Evolutionary conservation across 2,329 filamentous ascomycete genomes (phyloP), one percentile per base, ranked within the genome.

Genomic region (Fusarium mexicanum): DNA sequence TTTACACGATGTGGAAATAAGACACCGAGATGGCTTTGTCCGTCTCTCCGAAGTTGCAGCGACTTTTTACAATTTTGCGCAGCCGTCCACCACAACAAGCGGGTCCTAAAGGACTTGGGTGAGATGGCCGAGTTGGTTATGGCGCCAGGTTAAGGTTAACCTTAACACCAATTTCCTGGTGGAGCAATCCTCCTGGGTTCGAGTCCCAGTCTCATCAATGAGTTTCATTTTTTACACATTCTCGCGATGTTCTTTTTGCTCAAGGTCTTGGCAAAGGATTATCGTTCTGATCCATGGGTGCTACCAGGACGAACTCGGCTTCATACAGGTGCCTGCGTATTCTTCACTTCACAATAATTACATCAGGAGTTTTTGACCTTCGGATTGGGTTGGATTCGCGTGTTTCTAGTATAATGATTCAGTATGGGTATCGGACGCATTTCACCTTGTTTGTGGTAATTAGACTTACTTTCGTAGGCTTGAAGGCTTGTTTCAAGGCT

Each of bases 121-220:
- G 72, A 76, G 74, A 76, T 76, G 74, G 74, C 74, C 74, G 74
- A 76, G 74, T 76, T 76, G 74, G 74, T 76, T 76, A 76, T 76
- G 74, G 74, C 74, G 74, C 60, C 74, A 76, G 74, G 74, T 76
- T 76, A 76, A 76, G 74, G 74, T 75, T 35, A 70, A 71, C 74
- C 66, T 76, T 73, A 73, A 73, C 62, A 71, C 63, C 68, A 67
- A 71, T 44, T 76, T 76, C 74, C 74, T 76, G 74, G 54, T 76
- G 74, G 74, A 76, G 74, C 74, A 76, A 76, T 76, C 74, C 74
- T 76, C 74, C 74, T 76, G 74, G 74, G 74, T 76, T 76, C 74
- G 69, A 76, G 66, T 76, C 74, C 74, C 74, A 76, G 74, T 76
- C 74, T 76, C 72, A 76, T 76, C 74, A 75, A 26, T 50, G 22